These are phyloP conservation scores for Pezicula radicicola DNA, from an alignment of 2,329 filamentous ascomycete species.

Conservation along the genomic window DNA sequence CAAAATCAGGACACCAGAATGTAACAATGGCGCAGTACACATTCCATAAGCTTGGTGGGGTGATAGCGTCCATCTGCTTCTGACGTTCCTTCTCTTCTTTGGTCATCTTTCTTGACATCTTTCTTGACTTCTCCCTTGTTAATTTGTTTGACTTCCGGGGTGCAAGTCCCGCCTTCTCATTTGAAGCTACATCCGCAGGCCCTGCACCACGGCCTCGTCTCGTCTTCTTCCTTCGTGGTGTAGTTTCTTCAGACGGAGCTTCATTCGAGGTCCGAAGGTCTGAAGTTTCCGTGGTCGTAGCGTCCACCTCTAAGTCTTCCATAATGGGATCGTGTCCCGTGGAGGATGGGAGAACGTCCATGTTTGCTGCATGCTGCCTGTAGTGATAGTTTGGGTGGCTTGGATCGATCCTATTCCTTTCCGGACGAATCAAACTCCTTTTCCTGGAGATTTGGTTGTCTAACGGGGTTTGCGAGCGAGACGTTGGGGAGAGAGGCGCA, in stretches of 20 bases:
- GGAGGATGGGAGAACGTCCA: constrained; percentile 84
- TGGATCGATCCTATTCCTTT: constrained; percentile 78
- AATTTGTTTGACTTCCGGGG: constrained; percentile 24
- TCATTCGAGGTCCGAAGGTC: constrained; percentile 27
- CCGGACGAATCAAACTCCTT: constrained; percentile 83
- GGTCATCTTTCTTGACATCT: constrained; percentile 65
- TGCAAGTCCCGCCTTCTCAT: constrained; percentile 23
- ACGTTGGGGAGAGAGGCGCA: constrained; percentile 25
- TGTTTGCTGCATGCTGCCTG: constrained; percentile 88
- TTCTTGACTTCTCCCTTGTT: constrained; percentile 50
- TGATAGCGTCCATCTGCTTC: constrained; percentile 60
- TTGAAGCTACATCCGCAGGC: constrained; percentile 14
- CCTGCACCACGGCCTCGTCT: constrained; percentile 19
- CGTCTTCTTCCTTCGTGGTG: constrained; percentile 18
- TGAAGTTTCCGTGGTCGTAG: constrained; percentile 24
- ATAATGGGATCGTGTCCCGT: constrained; percentile 88
- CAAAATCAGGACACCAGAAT: constrained; percentile 87
- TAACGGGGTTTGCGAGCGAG: constrained; percentile 15
- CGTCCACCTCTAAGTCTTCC: constrained; percentile 66
- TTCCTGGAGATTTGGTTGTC: constrained; percentile 59
- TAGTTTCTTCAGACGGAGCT: constrained; percentile 22
- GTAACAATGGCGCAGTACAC: constrained; percentile 92
- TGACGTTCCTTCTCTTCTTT: constrained; percentile 55
- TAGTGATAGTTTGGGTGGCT: constrained; percentile 97
- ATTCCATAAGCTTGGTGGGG: constrained; percentile 87